Evolutionary conservation across 2,329 filamentous ascomycete genomes (phyloP), one percentile per base, ranked within the genome.

Genomic region (Epicoccum sorghinum): DNA sequence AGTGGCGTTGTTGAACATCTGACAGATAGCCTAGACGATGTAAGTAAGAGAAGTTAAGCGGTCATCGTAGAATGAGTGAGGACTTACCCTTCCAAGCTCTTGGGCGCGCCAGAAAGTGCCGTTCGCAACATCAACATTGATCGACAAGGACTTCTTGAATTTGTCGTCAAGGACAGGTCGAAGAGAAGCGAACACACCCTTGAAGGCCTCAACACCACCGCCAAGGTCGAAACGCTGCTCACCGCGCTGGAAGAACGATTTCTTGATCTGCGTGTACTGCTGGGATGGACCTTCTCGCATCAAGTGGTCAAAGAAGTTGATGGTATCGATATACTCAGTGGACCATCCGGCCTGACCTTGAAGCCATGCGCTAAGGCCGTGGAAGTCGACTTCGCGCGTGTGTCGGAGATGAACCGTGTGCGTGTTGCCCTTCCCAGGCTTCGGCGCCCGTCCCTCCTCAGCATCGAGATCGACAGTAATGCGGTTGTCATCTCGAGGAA

Each of bases 51-150:
- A 24, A 23, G 1, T 2, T 4, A 13, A 18, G 1, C 18, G 18
- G 18, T 18, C 18, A 18, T 18, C 18, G 18, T 18, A 18, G 18
- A 18, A 18, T 18, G 18, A 18, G 18, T 18, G 1, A 7, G 12
- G 13, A 45, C 45, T 55, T 36, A 75, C 71, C 27, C 74, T 70
- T n/a, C 55, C 57, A 7, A 75, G 64, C 22, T 62, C 59, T 35
- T 72, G 67, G 1, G 73, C 55, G 33, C 79, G 82, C 89, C 90
- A 98, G 77, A 99, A 99, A 10, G 89, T 90, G 0, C 91, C 90
- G 69, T 98, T 96, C 52, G 93, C 89, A 27, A 96, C 89, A 67
- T 99, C 93, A 9, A 96, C 86, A 64, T 97, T 98, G 70, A 99
- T 79, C 0, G 89, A 86, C 5, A 98, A 80, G 7, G 85, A 85